These are phyloP conservation scores for Melianthus villosus DNA, from an alignment of 441 rosid species.

Conservation along the genomic window DNA sequence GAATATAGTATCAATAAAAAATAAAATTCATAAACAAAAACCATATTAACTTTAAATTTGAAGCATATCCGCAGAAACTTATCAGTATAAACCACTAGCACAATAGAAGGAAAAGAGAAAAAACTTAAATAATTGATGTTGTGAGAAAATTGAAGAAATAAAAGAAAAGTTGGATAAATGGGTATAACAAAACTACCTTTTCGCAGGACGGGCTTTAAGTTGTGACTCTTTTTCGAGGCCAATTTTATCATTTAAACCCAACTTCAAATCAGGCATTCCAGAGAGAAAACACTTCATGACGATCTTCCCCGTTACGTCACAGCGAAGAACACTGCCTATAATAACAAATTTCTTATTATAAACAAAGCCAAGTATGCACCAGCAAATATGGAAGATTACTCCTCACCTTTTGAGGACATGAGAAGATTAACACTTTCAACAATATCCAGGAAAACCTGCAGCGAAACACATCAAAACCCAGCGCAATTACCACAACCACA, in stretches of 20 bases:
- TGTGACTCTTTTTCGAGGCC: slow-evolving; percentile 99
- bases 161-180: no score
- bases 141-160: no score
- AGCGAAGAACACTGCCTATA: slow-evolving; percentile 76
- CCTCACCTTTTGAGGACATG: slow-evolving; percentile 91
- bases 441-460: slow-evolving; percentile 87
- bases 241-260: slow-evolving; percentile 97
- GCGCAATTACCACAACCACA: slow-evolving; percentile 1
- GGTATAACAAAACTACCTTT: slow-evolving; percentile 32
- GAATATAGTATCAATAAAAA: no score
- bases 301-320: slow-evolving; percentile 94
- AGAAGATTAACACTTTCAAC: slow-evolving; percentile 96
- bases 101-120: not conserved
- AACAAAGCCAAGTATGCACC: no score
- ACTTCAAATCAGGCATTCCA: slow-evolving; percentile 98
- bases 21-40: no score
- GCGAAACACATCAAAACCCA: slow-evolving; percentile 10
- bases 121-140: no score
- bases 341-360: slow-evolving; percentile 8
- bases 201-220: slow-evolving; percentile 80
- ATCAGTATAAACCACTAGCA: no score
- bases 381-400: no score
- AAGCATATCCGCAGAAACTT: no score
- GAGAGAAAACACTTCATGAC: slow-evolving; percentile 98
- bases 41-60: no score